Percentiles rank a stretch among this genome's conserved stretches.
phyloP scores from a whole-genome alignment of 2,329 filamentous ascomycete species.

The Colletotrichum chrysophilum region DNA sequence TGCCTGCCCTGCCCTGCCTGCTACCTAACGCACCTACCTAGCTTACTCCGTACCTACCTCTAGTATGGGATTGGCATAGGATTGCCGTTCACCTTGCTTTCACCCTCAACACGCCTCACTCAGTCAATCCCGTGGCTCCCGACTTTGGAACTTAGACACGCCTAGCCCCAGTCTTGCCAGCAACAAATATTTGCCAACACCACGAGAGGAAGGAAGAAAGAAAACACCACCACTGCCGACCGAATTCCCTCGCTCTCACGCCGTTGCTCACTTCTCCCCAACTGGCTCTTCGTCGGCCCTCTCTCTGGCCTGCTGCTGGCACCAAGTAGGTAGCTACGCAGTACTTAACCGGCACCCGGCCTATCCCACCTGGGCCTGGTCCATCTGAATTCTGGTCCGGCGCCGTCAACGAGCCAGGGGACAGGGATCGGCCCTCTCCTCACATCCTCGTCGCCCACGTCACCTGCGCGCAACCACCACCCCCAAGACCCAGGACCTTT shows the following conservation, averaged over 20 bases:
- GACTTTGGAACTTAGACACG: not conserved
- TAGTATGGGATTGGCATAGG: not conserved
- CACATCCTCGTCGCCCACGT: slow-evolving; percentile 20
- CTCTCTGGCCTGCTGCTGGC: not conserved
- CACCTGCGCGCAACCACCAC: slow-evolving; percentile 13
- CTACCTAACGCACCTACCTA: not conserved
- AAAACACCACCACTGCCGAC: not conserved
- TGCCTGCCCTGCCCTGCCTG: not conserved
- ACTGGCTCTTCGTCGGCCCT: not conserved
- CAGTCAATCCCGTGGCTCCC: not conserved
- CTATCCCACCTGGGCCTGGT: not conserved
- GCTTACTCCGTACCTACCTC: not conserved
- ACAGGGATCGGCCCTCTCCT: slow-evolving; percentile 1
- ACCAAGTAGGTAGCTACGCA: too few relatives aligned
- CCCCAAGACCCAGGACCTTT: not conserved
- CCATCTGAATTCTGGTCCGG: not conserved
- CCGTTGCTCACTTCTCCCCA: not conserved
- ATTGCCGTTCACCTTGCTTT: not conserved
- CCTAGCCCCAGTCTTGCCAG: not conserved
- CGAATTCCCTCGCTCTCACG: not conserved
- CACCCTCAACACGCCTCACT: not conserved
- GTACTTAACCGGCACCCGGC: not conserved
- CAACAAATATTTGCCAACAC: not conserved
- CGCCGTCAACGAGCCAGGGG: not conserved
- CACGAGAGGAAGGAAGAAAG: not conserved